Conservation (phyloP, 106 monocot genomes). For the Vanilla planifolia region DNA sequence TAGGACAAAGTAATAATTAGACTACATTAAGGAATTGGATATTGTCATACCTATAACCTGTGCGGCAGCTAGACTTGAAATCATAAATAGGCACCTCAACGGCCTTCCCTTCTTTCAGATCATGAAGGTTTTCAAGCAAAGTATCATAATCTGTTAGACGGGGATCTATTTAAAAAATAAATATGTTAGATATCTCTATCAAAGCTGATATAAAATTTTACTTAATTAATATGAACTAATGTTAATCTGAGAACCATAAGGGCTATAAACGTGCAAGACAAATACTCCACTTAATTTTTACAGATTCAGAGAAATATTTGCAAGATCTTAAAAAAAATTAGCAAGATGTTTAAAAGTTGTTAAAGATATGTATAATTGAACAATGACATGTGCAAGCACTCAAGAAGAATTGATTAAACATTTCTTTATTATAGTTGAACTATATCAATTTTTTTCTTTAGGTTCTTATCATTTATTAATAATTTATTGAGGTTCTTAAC, state of each 20-base stretch:
- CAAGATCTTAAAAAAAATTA: no score
- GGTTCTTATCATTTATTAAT: no score
- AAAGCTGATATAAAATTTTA: not conserved
- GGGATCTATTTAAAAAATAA: constrained; percentile 13
- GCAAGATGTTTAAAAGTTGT: no score
- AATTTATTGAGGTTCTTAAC: no score
- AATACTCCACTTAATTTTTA: no score
- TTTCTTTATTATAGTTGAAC: no score
- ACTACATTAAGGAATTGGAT: not conserved
- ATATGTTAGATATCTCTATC: not conserved
- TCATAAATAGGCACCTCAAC: constrained; percentile 28
- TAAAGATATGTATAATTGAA: no score
- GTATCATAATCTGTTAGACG: constrained; percentile 31
- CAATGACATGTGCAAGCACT: no score
- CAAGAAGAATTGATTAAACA: no score
- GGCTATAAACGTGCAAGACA: no score
- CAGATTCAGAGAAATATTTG: no score
- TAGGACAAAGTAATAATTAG: not conserved
- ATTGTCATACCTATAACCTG: constrained; percentile 21
- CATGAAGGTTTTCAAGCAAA: constrained; percentile 23
- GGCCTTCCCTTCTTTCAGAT: constrained; percentile 21
- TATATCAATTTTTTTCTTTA: no score
- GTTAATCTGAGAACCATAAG: not conserved
- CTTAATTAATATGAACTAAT: not conserved
- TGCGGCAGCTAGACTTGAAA: constrained; percentile 23